phyloP scores from a whole-genome alignment of 2,329 filamentous ascomycete genomes.

The Pezicula carpinea region DNA sequence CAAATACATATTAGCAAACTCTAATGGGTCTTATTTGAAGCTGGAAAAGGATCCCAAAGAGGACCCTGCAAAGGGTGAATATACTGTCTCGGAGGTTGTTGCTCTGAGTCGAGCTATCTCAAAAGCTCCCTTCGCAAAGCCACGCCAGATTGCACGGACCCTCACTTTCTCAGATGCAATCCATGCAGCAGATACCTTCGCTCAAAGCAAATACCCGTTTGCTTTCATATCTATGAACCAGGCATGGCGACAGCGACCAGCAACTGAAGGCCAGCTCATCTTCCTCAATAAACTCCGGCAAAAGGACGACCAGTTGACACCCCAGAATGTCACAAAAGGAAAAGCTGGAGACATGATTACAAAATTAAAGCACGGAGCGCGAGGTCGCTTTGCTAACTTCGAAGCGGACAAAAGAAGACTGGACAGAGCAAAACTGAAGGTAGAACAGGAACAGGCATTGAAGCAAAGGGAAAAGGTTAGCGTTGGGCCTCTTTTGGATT shows the following conservation, averaged over 20 bases:
- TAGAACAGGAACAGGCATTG: constrained; percentile 35
- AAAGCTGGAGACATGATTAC: constrained; percentile 88
- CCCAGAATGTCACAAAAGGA: constrained; percentile 66
- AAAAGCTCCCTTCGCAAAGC: constrained; percentile 61
- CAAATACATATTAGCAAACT: constrained; percentile 66
- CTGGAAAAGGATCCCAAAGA: constrained; percentile 34
- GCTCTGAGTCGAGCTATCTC: constrained; percentile 26
- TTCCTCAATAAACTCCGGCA: constrained; percentile 64
- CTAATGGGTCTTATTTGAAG: constrained; percentile 56
- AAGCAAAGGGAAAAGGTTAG: constrained; percentile 45
- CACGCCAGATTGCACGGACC: constrained; percentile 62
- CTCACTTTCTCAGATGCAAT: constrained; percentile 70
- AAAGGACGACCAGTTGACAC: constrained; percentile 48
- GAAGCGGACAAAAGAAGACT: constrained; percentile 48
- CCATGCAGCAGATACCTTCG: constrained; percentile 80
- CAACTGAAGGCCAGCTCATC: constrained; percentile 60
- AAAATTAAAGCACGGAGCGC: constrained; percentile 80
- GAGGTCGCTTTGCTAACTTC: constrained; percentile 52
- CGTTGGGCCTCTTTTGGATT: constrained; percentile 46
- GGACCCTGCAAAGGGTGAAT: constrained; percentile 14
- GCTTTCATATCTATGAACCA: constrained; percentile 62
- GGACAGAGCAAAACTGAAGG: constrained; percentile 32
- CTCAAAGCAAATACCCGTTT: constrained; percentile 59
- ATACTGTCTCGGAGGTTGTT: constrained; percentile 32
- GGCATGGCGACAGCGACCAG: constrained; percentile 64